Evolutionary conservation across 2,329 filamentous ascomycete genomes (phyloP).

Genomic region (Penicillium sp.): DNA sequence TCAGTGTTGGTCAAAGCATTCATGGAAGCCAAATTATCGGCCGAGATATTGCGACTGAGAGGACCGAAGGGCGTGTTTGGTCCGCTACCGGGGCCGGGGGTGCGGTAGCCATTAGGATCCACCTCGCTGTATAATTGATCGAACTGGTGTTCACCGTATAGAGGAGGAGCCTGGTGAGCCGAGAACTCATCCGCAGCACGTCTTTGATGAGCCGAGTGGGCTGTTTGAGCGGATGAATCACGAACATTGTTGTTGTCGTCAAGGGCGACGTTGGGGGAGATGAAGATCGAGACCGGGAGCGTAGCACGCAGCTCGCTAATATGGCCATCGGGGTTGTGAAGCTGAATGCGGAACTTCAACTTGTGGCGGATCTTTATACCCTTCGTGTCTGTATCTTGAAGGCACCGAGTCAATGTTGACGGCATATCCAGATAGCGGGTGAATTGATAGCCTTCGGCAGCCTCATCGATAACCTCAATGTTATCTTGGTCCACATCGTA

Average conservation of each 20-base stretch:
- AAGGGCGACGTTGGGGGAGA: conserved; percentile 87
- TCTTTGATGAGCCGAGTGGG: conserved; percentile 44
- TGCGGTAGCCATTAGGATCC: conserved; percentile 77
- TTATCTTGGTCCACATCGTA: conserved; percentile 68
- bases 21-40: conserved; percentile 72
- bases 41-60: conserved; percentile 69
- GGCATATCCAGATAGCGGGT: conserved; percentile 67
- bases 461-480: conserved; percentile 56
- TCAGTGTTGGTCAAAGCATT: conserved; percentile 51
- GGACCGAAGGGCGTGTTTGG: conserved; percentile 77
- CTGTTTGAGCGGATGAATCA: conserved; percentile 60
- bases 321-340: conserved; percentile 94
- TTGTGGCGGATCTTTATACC: conserved; percentile 93
- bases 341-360: conserved; percentile 83
- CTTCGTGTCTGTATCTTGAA: conserved; percentile 85
- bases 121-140: conserved; percentile 90
- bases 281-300: conserved; percentile 88
- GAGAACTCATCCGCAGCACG: conserved; percentile 56
- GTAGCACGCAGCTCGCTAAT: conserved; percentile 90
- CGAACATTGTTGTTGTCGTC: conserved; percentile 83
- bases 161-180: conserved; percentile 75
- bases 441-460: conserved; percentile 62
- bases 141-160: conserved; percentile 85
- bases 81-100: conserved; percentile 65
- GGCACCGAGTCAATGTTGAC: conserved; percentile 75